Base-by-base conservation (phyloP, 2,329 filamentous ascomycete species). In the Hyphodiscus sp. region DNA sequence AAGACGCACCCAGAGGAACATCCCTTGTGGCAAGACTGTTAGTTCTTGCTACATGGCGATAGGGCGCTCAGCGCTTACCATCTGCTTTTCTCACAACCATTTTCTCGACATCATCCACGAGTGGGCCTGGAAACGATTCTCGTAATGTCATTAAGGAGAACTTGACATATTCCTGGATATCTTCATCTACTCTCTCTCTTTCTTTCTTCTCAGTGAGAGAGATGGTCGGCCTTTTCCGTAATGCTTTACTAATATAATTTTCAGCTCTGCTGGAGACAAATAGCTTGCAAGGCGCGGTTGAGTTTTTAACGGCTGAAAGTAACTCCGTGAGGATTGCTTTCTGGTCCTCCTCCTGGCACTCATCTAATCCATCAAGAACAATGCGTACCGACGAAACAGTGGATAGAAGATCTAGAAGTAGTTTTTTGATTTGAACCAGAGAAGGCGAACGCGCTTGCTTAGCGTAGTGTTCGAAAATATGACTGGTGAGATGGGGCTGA, bases 1-100 rank as follows among this genome's bases (percentile, higher is more conserved):
- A 15, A 54, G 47, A 6, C 47, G 41, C 8, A 54, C 52, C 47
- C 47, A 54, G 9, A 54, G 42, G 23, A 54, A 54, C 43, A 54
- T 50, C 8, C 52, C 52, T 54, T 18, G 15, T 2, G 15, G 11
- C 15, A 10, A 46, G 4, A 20, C 4, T 11, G 2, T 29, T 47
- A 48, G 11, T 10, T 33, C 16, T 41, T 26, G 19, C 20, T 23
- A n/a, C n/a, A n/a, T 18, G 19, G 38, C 15, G 9, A 8, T 45
- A 41, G 10, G 5, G 5, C 16, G 7, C 10, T 23, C 11, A 45
- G 13, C 29, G 13, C 50, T 49, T 44, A 52, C 50, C 50, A n/a
- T 48, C 19, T 7, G 50, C 45, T 44, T 52, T 52, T 5, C 19
- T 44, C 20, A 45, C 50, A 6, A 52, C 45, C 30, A 16, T 45